These are phyloP conservation scores for Alternaria novae-zelandiae DNA, from an alignment of 2,329 filamentous ascomycete genomes.

Conservation along the genomic window DNA sequence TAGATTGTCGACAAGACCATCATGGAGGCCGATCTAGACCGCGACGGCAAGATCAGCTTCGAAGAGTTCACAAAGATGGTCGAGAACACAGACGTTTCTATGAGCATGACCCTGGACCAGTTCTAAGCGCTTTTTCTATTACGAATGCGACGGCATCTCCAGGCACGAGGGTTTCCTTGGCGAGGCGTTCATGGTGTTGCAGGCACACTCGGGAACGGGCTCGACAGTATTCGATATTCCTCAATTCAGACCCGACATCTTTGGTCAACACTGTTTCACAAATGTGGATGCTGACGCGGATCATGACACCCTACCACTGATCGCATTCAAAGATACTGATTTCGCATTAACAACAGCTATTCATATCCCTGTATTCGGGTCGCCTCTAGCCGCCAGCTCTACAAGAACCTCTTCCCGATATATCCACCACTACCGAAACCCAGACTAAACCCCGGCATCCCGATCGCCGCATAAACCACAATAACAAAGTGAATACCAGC, in stretches of 20 bases:
- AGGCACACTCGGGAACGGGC: slow-evolving; percentile 19
- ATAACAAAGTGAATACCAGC: slow-evolving; percentile 4
- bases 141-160: slow-evolving; percentile 23
- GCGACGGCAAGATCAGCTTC: slow-evolving; percentile 97
- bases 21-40: slow-evolving; percentile 97
- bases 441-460: neutral
- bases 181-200: slow-evolving; percentile 45
- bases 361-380: too few species aligned
- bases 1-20: slow-evolving; percentile 99
- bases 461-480: slow-evolving; percentile 4
- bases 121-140: slow-evolving; percentile 31
- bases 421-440: neutral
- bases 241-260: slow-evolving; percentile 27
- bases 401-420: neutral
- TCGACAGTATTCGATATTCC: slow-evolving; percentile 37
- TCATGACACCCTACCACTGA: neutral
- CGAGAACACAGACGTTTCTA: slow-evolving; percentile 80
- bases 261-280: neutral
- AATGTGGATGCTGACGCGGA: neutral
- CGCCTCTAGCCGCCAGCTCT: neutral
- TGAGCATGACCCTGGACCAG: slow-evolving; percentile 72
- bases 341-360: neutral
- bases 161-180: slow-evolving; percentile 30
- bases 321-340: neutral
- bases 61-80: slow-evolving; percentile 99